Conservation (phyloP, 352 stramenopile species). For the Phytophthora tubulina region DNA sequence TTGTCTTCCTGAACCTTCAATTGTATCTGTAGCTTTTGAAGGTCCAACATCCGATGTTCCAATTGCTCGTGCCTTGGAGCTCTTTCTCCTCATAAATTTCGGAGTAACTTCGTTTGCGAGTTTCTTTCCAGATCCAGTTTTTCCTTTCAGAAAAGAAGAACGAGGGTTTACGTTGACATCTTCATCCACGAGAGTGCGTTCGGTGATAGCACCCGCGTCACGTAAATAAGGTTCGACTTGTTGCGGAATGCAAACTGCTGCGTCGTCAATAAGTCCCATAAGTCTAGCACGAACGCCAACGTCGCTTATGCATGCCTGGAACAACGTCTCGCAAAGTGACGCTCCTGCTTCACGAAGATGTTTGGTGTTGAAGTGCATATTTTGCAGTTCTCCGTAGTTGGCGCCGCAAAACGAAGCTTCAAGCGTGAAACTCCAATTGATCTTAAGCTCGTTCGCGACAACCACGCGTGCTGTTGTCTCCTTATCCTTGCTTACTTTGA, state of each 20-base stretch:
- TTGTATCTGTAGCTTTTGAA: slow-evolving; percentile 24
- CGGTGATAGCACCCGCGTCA: slow-evolving; percentile 38
- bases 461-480: slow-evolving; percentile 87
- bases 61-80: slow-evolving; percentile 25
- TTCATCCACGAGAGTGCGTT: slow-evolving; percentile 18
- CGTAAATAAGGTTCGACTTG: slow-evolving; percentile 52
- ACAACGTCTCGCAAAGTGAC: slow-evolving; percentile 61
- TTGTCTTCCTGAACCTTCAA: slow-evolving; percentile 24
- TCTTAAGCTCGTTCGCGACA: slow-evolving; percentile 77
- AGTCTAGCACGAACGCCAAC: slow-evolving; percentile 44
- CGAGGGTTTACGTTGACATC: slow-evolving; percentile 24
- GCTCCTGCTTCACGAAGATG: slow-evolving; percentile 62
- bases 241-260: slow-evolving; percentile 41
- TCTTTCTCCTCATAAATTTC: slow-evolving; percentile 33
- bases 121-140: slow-evolving; percentile 34
- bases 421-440: slow-evolving; percentile 86
- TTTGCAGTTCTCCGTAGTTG: slow-evolving; percentile 69
- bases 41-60: slow-evolving; percentile 22
- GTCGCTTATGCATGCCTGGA: slow-evolving; percentile 55
- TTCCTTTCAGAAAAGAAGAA: slow-evolving; percentile 29
- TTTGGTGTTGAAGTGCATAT: slow-evolving; percentile 74
- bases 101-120: slow-evolving; percentile 12
- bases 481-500: slow-evolving; percentile 85
- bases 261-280: slow-evolving; percentile 43
- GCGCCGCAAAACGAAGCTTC: slow-evolving; percentile 90